phyloP scores from a whole-genome alignment of 495 filamentous ascomycete species.

The Hypoxylon lienhwacheense region DNA sequence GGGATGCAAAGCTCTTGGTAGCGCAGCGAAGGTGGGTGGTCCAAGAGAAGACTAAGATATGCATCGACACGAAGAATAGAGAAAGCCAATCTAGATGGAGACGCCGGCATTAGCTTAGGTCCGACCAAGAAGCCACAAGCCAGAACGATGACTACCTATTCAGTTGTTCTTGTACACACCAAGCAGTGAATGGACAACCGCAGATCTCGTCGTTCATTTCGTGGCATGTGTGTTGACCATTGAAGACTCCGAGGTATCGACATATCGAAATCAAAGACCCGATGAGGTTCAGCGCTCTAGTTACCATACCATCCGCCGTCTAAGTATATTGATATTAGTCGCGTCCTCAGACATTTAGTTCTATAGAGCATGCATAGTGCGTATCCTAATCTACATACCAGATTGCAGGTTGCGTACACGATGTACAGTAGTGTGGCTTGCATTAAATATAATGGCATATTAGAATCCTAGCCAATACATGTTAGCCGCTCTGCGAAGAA shows the following conservation, averaged over 20 bases:
- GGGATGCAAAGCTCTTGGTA: slow-evolving; percentile 42
- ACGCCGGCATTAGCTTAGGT: neutral
- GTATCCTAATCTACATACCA: slow-evolving; percentile 20
- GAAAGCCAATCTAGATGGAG: slow-evolving; percentile 34
- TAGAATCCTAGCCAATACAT: slow-evolving; percentile 10
- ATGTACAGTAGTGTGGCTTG: slow-evolving; percentile 36
- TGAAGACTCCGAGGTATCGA: slow-evolving; percentile 40
- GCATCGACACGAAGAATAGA: slow-evolving; percentile 38
- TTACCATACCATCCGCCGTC: slow-evolving; percentile 37
- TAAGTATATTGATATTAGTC: slow-evolving; percentile 12
- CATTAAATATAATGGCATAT: slow-evolving; percentile 32
- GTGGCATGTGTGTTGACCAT: slow-evolving; percentile 31
- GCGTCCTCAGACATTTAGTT: neutral
- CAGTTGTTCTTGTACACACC: slow-evolving; percentile 41
- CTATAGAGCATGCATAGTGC: neutral
- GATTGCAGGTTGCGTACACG: slow-evolving; percentile 31
- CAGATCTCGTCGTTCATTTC: slow-evolving; percentile 20
- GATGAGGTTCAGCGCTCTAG: slow-evolving; percentile 34
- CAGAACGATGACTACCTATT: slow-evolving; percentile 31
- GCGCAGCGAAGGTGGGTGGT: slow-evolving; percentile 38
- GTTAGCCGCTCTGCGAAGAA: slow-evolving; percentile 9
- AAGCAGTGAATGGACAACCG: slow-evolving; percentile 24
- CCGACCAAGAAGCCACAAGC: neutral
- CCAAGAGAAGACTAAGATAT: slow-evolving; percentile 39
- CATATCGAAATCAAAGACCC: slow-evolving; percentile 35